phyloP scores from a whole-genome alignment of 2,329 filamentous ascomycete genomes.

The Fusarium stilboides region DNA sequence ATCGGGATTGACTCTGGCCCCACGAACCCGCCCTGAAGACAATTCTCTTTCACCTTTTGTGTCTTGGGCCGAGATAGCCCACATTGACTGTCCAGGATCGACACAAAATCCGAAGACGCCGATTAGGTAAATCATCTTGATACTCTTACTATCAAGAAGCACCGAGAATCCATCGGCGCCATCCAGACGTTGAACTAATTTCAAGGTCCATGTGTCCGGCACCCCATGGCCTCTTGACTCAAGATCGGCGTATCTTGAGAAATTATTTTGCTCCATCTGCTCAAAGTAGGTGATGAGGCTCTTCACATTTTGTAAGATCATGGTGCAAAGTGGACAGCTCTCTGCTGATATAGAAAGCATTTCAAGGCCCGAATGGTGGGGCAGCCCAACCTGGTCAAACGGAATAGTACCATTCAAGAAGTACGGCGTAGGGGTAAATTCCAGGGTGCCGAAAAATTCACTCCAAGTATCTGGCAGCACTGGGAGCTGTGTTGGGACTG shows the following conservation, averaged over 20 bases:
- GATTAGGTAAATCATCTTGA: neutral
- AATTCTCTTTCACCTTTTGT: neutral
- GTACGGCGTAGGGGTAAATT: slow-evolving; percentile 4
- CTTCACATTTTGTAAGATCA: neutral
- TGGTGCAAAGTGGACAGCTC: neutral
- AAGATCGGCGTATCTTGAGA: no score
- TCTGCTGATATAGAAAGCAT: neutral
- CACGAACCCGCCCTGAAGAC: neutral
- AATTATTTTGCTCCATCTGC: neutral
- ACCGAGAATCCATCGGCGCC: slow-evolving; percentile 17
- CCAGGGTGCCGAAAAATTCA: no score
- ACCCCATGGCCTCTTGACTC: no score
- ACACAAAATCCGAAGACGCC: slow-evolving; percentile 19
- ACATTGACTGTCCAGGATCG: neutral
- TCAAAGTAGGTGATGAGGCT: neutral
- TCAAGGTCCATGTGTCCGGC: slow-evolving; percentile 6
- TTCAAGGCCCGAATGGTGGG: neutral
- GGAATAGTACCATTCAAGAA: neutral
- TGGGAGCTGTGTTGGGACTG: neutral
- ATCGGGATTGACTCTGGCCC: neutral
- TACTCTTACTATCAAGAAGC: neutral
- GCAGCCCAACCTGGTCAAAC: neutral
- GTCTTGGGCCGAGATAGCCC: neutral
- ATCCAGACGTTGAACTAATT: slow-evolving; percentile 11
- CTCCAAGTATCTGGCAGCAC: neutral